phyloP scores from a whole-genome alignment of 176 grass and related monocot genomes.

The Tillandsia leiboldiana region DNA sequence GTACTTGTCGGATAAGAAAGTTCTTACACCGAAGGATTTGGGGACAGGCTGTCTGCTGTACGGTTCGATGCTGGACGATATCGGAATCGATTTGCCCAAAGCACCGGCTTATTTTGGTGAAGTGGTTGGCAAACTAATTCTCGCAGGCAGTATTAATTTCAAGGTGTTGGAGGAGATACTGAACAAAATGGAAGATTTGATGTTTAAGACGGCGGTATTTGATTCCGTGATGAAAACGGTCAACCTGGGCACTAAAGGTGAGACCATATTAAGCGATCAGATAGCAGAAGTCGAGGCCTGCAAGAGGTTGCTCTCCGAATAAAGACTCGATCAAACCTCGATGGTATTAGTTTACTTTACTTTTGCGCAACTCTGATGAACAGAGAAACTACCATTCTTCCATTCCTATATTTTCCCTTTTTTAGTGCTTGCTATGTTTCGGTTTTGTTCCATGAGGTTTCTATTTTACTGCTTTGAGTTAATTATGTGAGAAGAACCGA shows the following conservation, averaged over 20 bases:
- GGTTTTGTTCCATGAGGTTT: not conserved
- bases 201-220: constrained; percentile 39
- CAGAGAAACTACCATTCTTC: not conserved
- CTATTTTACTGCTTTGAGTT: not conserved
- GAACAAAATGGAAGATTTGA: constrained; percentile 63
- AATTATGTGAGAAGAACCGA: constrained; percentile 9
- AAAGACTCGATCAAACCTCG: not conserved
- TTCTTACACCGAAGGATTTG: constrained; percentile 51
- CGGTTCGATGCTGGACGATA: constrained; percentile 63
- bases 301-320: constrained; percentile 35
- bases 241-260: constrained; percentile 32
- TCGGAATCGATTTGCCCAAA: constrained; percentile 90
- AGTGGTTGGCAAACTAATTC: constrained; percentile 44
- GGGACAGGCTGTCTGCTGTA: constrained; percentile 70
- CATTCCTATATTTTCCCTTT: not conserved
- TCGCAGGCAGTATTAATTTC: constrained; percentile 45
- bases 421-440: constrained; percentile 8
- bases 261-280: constrained; percentile 55
- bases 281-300: constrained; percentile 30
- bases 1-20: constrained; percentile 54
- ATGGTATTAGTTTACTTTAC: not conserved
- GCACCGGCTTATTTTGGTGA: constrained; percentile 75
- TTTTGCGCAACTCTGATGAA: not conserved
- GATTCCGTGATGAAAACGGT: constrained; percentile 32
- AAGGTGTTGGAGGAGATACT: constrained; percentile 54